Base-by-base conservation (phyloP, 2,329 filamentous ascomycete species). In the Pseudogymnoascus sp. region DNA sequence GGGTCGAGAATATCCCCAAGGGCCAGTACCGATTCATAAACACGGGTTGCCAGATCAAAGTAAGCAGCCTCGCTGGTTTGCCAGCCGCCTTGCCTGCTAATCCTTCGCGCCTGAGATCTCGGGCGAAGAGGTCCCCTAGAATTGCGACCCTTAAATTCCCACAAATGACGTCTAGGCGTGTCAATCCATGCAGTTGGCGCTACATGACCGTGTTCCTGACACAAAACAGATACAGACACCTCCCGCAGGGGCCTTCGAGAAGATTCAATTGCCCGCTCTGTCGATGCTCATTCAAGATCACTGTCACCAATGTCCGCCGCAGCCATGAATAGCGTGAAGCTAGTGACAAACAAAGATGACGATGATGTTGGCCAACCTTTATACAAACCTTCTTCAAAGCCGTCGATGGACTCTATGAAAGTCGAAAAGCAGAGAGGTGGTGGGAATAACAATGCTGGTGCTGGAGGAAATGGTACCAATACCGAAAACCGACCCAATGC, bases 241-340 rank as follows among this genome's bases (percentile, higher is more conserved):
- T 56, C 50, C 50, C 50, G 5, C 25, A 33, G 50, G 2, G 23
- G 50, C 28, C 50, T 33, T 33, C 25, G 28, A 56, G 50, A 56
- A 56, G 50, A 56, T 56, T 56, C 50, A 56, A 18, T 33, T 33
- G 50, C 50, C 28, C 50, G 50, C 50, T 18, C 50, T 56, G 50
- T 65, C 56, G 63, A 68, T 69, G 68, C 64, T 38, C 65, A 65
- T 38, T 25, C 64, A 60, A 66, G 67, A 62, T 67, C 69, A 2
- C 67, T 71, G 53, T 69, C 70, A 5, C 69, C 69, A 23, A 56
- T 69, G 23, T 69, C 70, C 37, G 60, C 63, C 16, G 69, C 65
- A 66, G 65, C 67, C 59, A 71, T 73, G 70, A 73, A 73, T 61
- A 65, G 65, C 42, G 56, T 65, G 38, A 63, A 60, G 35, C 59